These are phyloP conservation scores for Oxalis stricta DNA, from an alignment of 441 rosid species.

Conservation along the genomic window DNA sequence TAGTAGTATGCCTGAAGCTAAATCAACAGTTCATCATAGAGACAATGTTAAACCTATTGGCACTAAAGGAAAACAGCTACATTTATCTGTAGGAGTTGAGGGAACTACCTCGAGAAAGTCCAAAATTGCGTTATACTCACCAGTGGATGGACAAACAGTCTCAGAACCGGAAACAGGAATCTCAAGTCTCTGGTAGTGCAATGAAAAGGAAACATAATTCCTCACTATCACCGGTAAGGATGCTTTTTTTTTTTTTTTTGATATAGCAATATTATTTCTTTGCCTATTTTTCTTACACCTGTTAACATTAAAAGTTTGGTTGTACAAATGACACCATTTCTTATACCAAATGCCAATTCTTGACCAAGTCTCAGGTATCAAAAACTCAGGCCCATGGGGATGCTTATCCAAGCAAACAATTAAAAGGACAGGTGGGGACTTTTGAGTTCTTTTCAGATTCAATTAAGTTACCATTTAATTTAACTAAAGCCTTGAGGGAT, in stretches of 20 bases:
- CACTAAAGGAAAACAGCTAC: slow-evolving; percentile 26
- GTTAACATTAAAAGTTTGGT: background rate
- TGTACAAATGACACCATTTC: background rate
- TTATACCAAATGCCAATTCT: slow-evolving; percentile 1
- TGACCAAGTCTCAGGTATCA: slow-evolving; percentile 24
- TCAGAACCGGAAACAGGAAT: slow-evolving; percentile 28
- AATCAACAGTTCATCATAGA: slow-evolving; percentile 24
- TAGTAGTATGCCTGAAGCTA: slow-evolving; percentile 32
- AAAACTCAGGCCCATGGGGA: slow-evolving; percentile 25
- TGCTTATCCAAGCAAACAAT: slow-evolving; percentile 19
- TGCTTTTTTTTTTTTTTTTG: background rate
- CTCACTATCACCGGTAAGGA: slow-evolving; percentile 27
- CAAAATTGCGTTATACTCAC: slow-evolving; percentile 31
- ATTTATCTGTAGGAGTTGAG: slow-evolving; percentile 22
- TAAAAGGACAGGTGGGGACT: slow-evolving; percentile 33
- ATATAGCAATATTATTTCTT: background rate
- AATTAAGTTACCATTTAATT: background rate
- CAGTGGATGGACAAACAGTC: slow-evolving; percentile 18
- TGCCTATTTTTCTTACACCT: slow-evolving; percentile 6
- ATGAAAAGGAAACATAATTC: slow-evolving; percentile 44
- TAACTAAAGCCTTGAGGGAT: too few relatives aligned
- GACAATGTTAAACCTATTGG: slow-evolving; percentile 27
- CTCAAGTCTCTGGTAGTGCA: slow-evolving; percentile 20
- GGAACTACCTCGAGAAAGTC: slow-evolving; percentile 29
- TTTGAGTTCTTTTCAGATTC: slow-evolving; percentile 4